Base-by-base conservation (phyloP, 768 basidiomycete species). In the Collybia nuda region DNA sequence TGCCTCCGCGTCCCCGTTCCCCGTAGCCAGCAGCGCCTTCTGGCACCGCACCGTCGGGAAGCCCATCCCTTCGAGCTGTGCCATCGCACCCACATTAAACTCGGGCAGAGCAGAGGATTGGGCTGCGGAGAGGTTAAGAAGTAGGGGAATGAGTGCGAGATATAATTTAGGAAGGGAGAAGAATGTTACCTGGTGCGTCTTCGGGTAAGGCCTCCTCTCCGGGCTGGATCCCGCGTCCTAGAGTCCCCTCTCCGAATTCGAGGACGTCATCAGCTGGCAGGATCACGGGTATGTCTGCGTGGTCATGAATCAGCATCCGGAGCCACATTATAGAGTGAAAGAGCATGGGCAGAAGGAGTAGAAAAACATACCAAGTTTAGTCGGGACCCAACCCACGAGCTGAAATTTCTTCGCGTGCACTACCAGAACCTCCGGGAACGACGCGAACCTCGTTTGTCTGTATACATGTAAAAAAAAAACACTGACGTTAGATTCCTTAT, bases 341-440 rank as follows among this genome's bases (percentile, higher is more conserved):
- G n/a, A n/a, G 21, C 24, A 28, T 14, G 14, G 36, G n/a, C 40
- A 3, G 19, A 23, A 8, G 14, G 26, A 15, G 6, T 12, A 17
- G 24, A 36, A 46, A 18, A 6, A 62, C 82, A 15, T 54, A 93
- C 93, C 92, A 23, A 98, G 77, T 69, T 99, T 99, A 2, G 87
- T 79, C 0, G 97, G 97, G 1, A 99, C 92, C 97, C 97, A 98
- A 57, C 93, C 93, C 37, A 93, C 87, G 3, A 96, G 79, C 67
- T 94, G 90, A 73, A 97, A 98, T 60, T 96, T 96, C 63, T 90
- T 91, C 38, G 93, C 86, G 55, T 97, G 95, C 1, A 99, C 67
- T 6, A 96, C 85, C 0, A 98, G 77, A 1, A 93, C 82, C 9
- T 93, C 80, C 0, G 97, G 97, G 76, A 96, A 92, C 1, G 90